phyloP scores from a whole-genome alignment of 371 early-diverging fungal species.

The Apophysomyces ossiformis region DNA sequence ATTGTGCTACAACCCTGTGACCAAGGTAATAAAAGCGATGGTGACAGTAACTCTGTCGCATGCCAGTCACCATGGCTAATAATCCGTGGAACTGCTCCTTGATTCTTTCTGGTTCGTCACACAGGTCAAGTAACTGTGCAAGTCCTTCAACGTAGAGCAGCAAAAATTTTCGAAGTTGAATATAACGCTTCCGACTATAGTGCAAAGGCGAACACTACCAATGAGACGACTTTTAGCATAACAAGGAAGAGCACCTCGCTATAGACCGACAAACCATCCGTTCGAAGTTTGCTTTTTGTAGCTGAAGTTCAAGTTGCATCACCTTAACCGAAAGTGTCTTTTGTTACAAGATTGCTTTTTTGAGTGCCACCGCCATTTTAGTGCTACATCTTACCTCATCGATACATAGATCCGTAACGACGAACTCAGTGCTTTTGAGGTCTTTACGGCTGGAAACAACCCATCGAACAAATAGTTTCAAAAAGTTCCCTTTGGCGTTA shows the following conservation, averaged over 20 bases:
- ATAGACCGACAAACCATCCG: neutral
- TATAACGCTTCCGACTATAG: slow-evolving; percentile 1
- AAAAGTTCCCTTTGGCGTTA: neutral
- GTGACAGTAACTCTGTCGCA: neutral
- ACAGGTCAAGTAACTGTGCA: neutral
- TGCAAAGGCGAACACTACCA: slow-evolving; percentile 15
- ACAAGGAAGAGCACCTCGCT: too few species aligned
- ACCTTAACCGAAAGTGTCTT: neutral
- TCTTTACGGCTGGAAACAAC: neutral
- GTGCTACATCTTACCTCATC: neutral
- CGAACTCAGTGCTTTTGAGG: neutral
- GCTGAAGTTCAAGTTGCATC: neutral
- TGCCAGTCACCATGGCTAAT: neutral
- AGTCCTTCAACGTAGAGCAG: neutral
- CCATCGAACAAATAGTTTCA: slow-evolving; percentile 3
- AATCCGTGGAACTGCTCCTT: neutral
- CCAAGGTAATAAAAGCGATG: neutral
- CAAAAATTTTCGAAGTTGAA: neutral
- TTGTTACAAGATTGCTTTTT: neutral
- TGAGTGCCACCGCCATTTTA: neutral
- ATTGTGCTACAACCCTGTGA: neutral
- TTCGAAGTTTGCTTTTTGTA: slow-evolving; percentile 7
- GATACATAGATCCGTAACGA: neutral
- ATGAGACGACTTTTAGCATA: neutral
- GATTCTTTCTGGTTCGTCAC: neutral